phyloP scores from a whole-genome alignment of 164 flowering plant genomes.

The Chloranthus sessilifolius region DNA sequence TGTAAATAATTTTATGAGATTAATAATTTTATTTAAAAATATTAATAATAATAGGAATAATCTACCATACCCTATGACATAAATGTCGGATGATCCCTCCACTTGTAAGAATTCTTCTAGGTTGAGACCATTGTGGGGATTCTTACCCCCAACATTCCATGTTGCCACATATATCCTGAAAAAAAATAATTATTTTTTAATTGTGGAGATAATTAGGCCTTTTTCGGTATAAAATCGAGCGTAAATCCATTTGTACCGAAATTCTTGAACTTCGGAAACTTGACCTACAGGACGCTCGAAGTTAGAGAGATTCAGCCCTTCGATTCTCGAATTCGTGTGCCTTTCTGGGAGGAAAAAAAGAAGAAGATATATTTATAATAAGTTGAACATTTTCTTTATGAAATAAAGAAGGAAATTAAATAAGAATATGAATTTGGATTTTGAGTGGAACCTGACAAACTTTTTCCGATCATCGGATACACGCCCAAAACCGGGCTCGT shows the following conservation, averaged over 20 bases:
- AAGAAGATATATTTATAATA: neutral
- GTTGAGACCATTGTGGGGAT: slow-evolving; percentile 59
- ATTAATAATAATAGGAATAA: neutral
- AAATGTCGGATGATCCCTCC: slow-evolving; percentile 77
- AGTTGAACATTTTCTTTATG: neutral
- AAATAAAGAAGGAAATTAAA: neutral
- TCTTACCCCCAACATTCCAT: slow-evolving; percentile 96
- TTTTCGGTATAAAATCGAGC: neutral
- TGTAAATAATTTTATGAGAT: no score
- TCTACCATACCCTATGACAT: slow-evolving; percentile 69
- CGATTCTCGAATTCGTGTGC: slow-evolving; percentile 36
- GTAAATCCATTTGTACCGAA: slow-evolving; percentile 33
- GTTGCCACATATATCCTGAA: slow-evolving; percentile 77
- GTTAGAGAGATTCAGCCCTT: slow-evolving; percentile 53
- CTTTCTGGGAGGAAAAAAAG: slow-evolving; percentile 45
- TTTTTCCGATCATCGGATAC: slow-evolving; percentile 36
- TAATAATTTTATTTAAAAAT: no score
- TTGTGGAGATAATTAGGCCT: neutral
- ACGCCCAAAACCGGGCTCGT: slow-evolving; percentile 36
- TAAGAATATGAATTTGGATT: neutral
- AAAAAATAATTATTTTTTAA: neutral
- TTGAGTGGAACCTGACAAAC: slow-evolving; percentile 49
- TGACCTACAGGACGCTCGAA: slow-evolving; percentile 44
- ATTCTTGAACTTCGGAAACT: slow-evolving; percentile 36
- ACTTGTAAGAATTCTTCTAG: slow-evolving; percentile 83